Evolutionary conservation across 208 protist genomes (phyloP).

Genomic region (Leishmania amazonensis): DNA sequence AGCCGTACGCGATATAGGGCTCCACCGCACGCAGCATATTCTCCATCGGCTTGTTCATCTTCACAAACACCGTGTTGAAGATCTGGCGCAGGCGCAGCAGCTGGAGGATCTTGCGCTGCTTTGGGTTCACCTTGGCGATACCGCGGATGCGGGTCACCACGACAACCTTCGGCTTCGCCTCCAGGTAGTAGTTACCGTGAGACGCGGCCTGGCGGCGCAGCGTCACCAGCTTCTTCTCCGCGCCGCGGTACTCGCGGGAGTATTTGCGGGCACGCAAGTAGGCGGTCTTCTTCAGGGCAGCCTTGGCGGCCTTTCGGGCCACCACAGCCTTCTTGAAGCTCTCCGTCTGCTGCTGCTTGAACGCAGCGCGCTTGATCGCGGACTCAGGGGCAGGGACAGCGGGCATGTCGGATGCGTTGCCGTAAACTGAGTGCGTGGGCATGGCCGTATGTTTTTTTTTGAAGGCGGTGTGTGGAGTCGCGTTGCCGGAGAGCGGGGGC

Average conservation of each 20-base stretch:
- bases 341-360: constrained; percentile 91
- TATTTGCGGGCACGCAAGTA: constrained; percentile 91
- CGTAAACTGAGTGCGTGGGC: constrained; percentile 1
- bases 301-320: constrained; percentile 70
- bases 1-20: constrained; percentile 99
- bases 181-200: constrained; percentile 97
- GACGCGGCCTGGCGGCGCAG: constrained; percentile 89
- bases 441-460: not conserved
- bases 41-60: constrained; percentile 99
- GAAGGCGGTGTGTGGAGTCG: no score
- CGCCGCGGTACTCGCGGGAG: constrained; percentile 95
- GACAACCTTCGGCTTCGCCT: constrained; percentile 98
- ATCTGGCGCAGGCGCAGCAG: constrained; percentile 99
- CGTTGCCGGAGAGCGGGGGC: not conserved
- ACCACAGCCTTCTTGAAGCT: constrained; percentile 88
- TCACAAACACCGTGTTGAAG: constrained; percentile 99
- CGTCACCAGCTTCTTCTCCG: constrained; percentile 88
- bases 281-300: constrained; percentile 72
- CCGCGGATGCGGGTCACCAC: constrained; percentile 99
- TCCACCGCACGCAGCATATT: constrained; percentile 99
- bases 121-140: constrained; percentile 98
- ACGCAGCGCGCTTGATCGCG: constrained; percentile 89
- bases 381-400: constrained; percentile 88
- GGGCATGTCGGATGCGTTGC: constrained; percentile 46
- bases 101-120: constrained; percentile 98